These are phyloP conservation scores for Ganoderma sinense DNA, from an alignment of 1,284 basidiomycete genomes.

Conservation along the genomic window DNA sequence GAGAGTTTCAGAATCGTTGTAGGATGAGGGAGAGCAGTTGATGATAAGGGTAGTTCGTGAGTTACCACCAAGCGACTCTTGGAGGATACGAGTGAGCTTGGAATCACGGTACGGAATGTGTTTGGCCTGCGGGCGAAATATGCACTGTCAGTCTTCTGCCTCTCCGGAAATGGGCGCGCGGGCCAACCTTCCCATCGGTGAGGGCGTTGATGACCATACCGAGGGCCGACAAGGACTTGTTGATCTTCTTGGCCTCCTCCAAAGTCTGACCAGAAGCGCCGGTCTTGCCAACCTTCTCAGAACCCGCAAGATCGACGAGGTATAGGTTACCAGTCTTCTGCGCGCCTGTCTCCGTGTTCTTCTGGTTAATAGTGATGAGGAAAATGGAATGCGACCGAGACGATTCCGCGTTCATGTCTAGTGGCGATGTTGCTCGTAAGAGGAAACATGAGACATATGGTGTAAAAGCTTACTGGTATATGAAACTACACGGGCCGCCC, in stretches of 20 bases:
- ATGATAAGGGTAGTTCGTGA: constrained; percentile 99
- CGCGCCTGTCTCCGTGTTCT: constrained; percentile 95
- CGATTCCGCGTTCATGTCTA: constrained; percentile 99
- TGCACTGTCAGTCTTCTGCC: background rate
- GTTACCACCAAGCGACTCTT: constrained; percentile 99
- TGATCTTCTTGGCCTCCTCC: constrained; percentile 99
- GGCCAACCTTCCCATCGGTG: constrained; percentile 90
- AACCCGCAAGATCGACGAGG: constrained; percentile 98
- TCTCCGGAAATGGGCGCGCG: background rate
- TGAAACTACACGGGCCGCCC: constrained; percentile 90
- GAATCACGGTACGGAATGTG: constrained; percentile 99
- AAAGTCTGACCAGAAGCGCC: constrained; percentile 98
- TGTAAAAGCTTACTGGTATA: constrained; percentile 83
- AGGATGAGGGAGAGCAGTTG: constrained; percentile 97
- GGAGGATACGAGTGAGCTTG: constrained; percentile 98
- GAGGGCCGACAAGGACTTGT: constrained; percentile 96
- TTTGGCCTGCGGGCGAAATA: constrained; percentile 72
- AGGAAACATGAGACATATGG: background rate
- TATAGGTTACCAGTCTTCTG: constrained; percentile 98
- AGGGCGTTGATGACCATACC: constrained; percentile 99
- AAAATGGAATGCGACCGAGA: constrained; percentile 99
- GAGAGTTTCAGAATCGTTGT: constrained; percentile 98
- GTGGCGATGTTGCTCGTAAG: constrained; percentile 14
- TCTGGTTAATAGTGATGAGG: constrained; percentile 95
- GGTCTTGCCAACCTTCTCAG: constrained; percentile 99